A percentile compares a stretch with the other conserved stretches of the same genome.
phyloP scores from a whole-genome alignment of 495 filamentous ascomycete species.

The Podospora conica region DNA sequence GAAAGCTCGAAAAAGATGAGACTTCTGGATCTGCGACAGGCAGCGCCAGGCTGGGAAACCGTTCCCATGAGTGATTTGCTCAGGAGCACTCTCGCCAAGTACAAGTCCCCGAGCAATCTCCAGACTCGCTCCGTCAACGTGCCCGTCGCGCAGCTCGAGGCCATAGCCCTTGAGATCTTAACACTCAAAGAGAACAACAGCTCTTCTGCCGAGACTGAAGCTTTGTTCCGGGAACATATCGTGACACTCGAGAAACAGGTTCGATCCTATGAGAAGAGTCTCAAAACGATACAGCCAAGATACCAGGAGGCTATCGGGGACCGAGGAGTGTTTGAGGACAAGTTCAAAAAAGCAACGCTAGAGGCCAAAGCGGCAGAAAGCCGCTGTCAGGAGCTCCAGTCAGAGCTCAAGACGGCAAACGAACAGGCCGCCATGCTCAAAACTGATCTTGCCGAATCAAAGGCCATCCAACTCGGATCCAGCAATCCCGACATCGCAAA shows the following conservation, averaged over 20 bases:
- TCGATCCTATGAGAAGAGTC: slow-evolving; percentile 21
- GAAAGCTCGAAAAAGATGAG: slow-evolving; percentile 21
- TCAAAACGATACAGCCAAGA: slow-evolving; percentile 23
- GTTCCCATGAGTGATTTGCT: slow-evolving; percentile 24
- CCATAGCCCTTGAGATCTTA: slow-evolving; percentile 28
- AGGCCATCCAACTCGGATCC: slow-evolving; percentile 42
- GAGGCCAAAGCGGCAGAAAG: slow-evolving; percentile 2
- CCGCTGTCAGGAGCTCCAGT: slow-evolving; percentile 14
- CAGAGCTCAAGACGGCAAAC: slow-evolving; percentile 40
- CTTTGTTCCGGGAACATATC: slow-evolving; percentile 23
- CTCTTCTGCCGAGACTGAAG: slow-evolving; percentile 20
- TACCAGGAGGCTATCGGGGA: slow-evolving; percentile 36
- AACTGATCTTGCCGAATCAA: slow-evolving; percentile 44
- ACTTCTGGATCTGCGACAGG: slow-evolving; percentile 7
- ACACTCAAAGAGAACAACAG: slow-evolving; percentile 24
- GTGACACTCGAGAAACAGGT: slow-evolving; percentile 28
- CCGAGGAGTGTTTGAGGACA: slow-evolving; percentile 31
- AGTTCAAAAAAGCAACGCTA: slow-evolving; percentile 25
- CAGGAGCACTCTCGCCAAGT: slow-evolving; percentile 16
- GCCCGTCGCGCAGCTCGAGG: slow-evolving; percentile 33
- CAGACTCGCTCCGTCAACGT: slow-evolving; percentile 19
- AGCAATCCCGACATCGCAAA: slow-evolving; percentile 44
- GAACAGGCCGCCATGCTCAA: slow-evolving; percentile 42
- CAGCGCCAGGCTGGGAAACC: slow-evolving; percentile 2
- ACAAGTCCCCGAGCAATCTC: neutral